Base-by-base conservation (phyloP, 1,284 basidiomycete species). In the Ustilago vetiveriae region DNA sequence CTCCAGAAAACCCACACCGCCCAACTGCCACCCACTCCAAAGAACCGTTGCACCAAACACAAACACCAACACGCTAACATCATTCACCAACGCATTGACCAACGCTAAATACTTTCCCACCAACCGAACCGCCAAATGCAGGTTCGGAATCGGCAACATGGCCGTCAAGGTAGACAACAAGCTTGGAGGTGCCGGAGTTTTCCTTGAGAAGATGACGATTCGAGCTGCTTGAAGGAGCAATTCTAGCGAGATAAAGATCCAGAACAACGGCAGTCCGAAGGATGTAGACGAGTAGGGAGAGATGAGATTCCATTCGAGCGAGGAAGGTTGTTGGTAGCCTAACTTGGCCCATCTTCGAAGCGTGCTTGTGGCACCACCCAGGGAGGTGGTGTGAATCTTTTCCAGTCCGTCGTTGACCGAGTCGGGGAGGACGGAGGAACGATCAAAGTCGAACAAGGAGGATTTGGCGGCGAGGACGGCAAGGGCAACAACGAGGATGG, bases 231-330 rank as follows among this genome's bases (percentile, higher is more conserved):
- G 78, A 7, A 81, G 59, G 1, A 52, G 40, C 10, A 80, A 23
- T 36, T 80, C 79, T 43, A 82, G 59, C 10, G 73, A 56, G 27
- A 80, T 52, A 40, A 82, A 79, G 56, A 81, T 70, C 70, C 71
- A 81, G 45, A 81, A 82, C 22, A 81, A 53, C 14, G 80, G 80
- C 19, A 71, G 26, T 4, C 51, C 17, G 26, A 42, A 32, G 11
- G 38, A 35, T 14, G 39, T 36, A 38, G 39, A 19, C 7, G 55
- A 30, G 13, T 29, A 27, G 2, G 42, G 30, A 6, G 47, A 35
- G 43, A 40, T 13, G 19, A 41, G 3, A 5, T 35, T 21, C 68
- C 68, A 72, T 52, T 72, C 68, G 9, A 35, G 14, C 0, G 17
- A 2, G 3, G 50, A 33, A 6, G 68, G 68, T 17, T 42, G 37